Evolutionary conservation across 495 filamentous ascomycete genomes (phyloP), one percentile per base, ranked within the genome.

Genomic region (Penicillium steckii): DNA sequence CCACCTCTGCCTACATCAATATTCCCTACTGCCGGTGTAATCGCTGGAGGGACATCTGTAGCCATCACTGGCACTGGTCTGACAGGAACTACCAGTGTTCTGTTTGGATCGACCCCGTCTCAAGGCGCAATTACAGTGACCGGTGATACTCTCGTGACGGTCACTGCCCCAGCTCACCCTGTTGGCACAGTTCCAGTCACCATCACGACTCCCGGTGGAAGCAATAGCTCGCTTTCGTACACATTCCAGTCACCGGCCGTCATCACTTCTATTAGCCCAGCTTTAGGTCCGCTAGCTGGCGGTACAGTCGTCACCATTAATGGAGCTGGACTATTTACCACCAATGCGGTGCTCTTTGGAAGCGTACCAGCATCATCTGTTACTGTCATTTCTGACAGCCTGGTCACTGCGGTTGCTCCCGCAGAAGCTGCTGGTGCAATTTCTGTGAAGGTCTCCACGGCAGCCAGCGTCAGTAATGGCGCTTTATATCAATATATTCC

Each of bases 101-200:
- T 13, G 3, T 50, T 50, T 26, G 47, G 47, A 50, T 19, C 47
- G 8, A 42, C 47, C 9, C 47, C 47, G 5, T 23, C 47, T 17
- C 3, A 22, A 19, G 26, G 35, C 18, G n/a, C 33, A n/a, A 41
- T 50, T 27, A 50, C 33, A 8, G 47, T 50, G 15, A 22, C 27
- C 12, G 33, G 19, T 30, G 47, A 50, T 23, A 43, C 47, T 0
- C n/a, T 41, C 2, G 23, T 50, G 0, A 24, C 38, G 17, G 33
- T 25, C 19, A 15, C 27, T 1, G 21, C 47, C 4, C 47, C 47
- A 1, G 8, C 33, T 4, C 47, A 50, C 17, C 8, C 22, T 21
- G 24, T 41, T 17, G 22, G 47, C 19, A 42, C 47, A 30, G 47
- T 50, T 21, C 47, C 33, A 19, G n/a, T 50, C 47, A 50, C 25